Evolutionary conservation across 2,329 filamentous ascomycete species (phyloP), one percentile per base, ranked within the genome.

Genomic region (Talaromyces sp.): DNA sequence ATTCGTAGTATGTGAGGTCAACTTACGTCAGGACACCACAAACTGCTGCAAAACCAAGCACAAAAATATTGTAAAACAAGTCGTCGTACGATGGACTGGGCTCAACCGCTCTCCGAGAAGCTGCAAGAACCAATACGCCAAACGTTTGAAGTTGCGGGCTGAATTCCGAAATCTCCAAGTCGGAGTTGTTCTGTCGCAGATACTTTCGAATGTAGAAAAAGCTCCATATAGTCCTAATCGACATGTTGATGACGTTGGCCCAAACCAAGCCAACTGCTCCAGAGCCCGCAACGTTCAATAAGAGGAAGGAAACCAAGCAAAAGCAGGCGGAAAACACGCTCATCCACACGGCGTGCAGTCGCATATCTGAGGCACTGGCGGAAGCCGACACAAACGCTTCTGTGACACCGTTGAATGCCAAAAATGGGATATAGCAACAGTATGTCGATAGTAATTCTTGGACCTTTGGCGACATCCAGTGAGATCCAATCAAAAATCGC

Each of bases 331-430:
- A 96, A 72, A 96, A 97, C 1, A 77, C 81, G 4, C 84, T 83
- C 93, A 99, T 98, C 86, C 88, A 95, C 4, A 86, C 72, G 0
- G 89, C 91, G 73, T 99, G 95, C 4, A 72, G 75, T 64, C 91
- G 86, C 3, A 99, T 84, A 66, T 98, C 84, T 4, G 81, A 75
- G 64, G 91, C 84, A 0, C 84, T 88, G 0, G 93, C 93, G 0
- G 96, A 90, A 2, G 91, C 91, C 0, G 93, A 88, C 17, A 98
- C 93, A 68, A 99, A 98, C 0, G 92, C 91, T 76, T 99, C 95
- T 1, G 89, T 86, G 24, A 98, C 85, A 56, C 95, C 95, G 70
- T 99, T 99, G 68, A 96, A 78, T 3, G 93, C 95, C 4, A 98
- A 83, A 27, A 98, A 86, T 0, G 95, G 95, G 62, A 99, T 90